Conservation (phyloP, 2,329 filamentous ascomycete genomes). For the Tolypocladium tundrense region DNA sequence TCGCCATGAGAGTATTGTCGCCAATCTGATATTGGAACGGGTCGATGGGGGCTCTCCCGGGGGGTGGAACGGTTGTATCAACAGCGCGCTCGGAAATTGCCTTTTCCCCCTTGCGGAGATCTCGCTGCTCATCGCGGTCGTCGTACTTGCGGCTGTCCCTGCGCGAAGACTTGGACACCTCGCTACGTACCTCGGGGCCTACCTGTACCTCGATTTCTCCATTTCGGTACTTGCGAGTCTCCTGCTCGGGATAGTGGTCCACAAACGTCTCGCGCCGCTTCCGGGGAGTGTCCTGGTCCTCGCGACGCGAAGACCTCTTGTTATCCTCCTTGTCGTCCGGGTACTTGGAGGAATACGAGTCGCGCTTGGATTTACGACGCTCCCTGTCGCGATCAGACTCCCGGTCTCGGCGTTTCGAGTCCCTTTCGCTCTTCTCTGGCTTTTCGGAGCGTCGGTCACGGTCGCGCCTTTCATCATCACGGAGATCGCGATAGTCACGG, state of each 20-base stretch:
- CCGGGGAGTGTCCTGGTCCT: conserved; percentile 19
- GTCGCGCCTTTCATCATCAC: conserved; percentile 11
- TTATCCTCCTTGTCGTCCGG: conserved; percentile 17
- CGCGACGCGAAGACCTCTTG: conserved; percentile 19
- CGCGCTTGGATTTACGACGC: conserved; percentile 17
- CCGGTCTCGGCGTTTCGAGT: conserved; percentile 10
- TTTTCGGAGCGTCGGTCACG: conserved; percentile 6
- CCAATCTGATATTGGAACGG: conserved; percentile 50
- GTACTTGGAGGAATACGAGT: conserved; percentile 17
- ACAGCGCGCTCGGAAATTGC: conserved; percentile 13
- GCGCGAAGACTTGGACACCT: conserved; percentile 11
- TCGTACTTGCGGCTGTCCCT: conserved; percentile 13
- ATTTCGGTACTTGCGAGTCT: conserved; percentile 11
- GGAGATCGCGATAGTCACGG: conserved; percentile 3
- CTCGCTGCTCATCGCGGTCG: conserved; percentile 15
- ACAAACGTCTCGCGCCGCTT: conserved; percentile 17
- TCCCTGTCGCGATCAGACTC: conserved; percentile 13
- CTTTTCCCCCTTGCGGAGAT: conserved; percentile 15
- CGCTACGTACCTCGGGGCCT: conserved; percentile 17
- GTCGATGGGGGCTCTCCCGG: conserved; percentile 30
- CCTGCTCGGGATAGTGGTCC: conserved; percentile 12
- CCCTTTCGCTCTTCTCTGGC: conserved; percentile 7
- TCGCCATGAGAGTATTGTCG: conserved; percentile 27
- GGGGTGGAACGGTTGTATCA: conserved; percentile 13
- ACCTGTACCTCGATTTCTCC: conserved; percentile 17